These are phyloP conservation scores for Raffaelea deltoideospora DNA, from an alignment of 2,329 filamentous ascomycete genomes.

Conservation along the genomic window DNA sequence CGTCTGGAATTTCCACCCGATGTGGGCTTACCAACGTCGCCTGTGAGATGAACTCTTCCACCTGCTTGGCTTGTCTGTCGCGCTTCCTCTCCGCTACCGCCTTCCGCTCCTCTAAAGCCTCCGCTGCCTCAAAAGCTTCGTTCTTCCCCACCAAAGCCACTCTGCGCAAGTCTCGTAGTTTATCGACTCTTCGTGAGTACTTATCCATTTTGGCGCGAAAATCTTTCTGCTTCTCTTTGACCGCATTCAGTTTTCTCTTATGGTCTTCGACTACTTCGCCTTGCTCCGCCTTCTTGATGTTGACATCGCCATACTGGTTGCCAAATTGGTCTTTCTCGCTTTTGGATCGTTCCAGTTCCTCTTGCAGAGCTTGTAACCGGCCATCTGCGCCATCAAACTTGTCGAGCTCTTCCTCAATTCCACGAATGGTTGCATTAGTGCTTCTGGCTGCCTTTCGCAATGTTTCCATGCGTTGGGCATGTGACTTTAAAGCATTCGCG, in stretches of 20 bases:
- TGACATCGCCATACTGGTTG: conserved; percentile 37
- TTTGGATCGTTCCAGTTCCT: conserved; percentile 37
- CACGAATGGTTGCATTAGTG: conserved; percentile 43
- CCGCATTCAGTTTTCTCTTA: conserved; percentile 18
- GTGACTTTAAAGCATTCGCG: conserved; percentile 29
- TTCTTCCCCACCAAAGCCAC: conserved; percentile 49
- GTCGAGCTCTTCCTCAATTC: conserved; percentile 45
- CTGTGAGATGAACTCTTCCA: conserved; percentile 37
- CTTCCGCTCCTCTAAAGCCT: conserved; percentile 30
- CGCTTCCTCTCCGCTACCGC: conserved; percentile 28
- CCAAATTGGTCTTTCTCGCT: conserved; percentile 31
- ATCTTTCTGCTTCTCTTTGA: conserved; percentile 18
- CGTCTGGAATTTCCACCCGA: conserved; percentile 47
- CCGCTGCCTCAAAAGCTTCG: conserved; percentile 33
- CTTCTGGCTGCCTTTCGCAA: conserved; percentile 39
- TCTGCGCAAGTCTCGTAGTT: conserved; percentile 30
- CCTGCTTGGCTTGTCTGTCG: conserved; percentile 27
- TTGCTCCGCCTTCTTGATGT: conserved; percentile 31
- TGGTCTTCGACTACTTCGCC: conserved; percentile 25
- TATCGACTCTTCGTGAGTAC: conserved; percentile 35
- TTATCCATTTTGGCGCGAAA: conserved; percentile 37
- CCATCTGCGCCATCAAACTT: conserved; percentile 53
- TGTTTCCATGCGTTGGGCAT: conserved; percentile 23
- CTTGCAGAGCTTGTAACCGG: conserved; percentile 41
- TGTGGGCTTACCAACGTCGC: conserved; percentile 36